phyloP scores from a whole-genome alignment of 768 basidiomycete genomes.

The Myochromella boudieri region DNA sequence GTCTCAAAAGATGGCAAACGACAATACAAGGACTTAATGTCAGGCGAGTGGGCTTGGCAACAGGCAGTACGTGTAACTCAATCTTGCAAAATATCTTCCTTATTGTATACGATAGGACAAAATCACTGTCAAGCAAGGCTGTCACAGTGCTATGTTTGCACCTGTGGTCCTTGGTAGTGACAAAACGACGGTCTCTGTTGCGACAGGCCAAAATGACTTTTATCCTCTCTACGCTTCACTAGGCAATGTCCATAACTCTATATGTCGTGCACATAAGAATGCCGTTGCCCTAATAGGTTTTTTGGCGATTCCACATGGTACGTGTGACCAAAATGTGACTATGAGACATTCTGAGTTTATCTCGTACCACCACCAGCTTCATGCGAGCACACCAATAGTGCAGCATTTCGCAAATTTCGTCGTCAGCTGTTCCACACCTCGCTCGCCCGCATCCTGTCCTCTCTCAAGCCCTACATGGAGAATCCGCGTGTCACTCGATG shows the following conservation, averaged over 20 bases:
- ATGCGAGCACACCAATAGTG: not conserved
- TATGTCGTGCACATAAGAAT: conserved; percentile 16
- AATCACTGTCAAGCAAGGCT: conserved; percentile 13
- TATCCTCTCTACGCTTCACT: conserved; percentile 14
- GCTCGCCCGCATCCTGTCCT: conserved; percentile 14
- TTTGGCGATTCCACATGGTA: conserved; percentile 26
- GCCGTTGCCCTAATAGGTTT: conserved; percentile 16
- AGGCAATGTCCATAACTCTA: conserved; percentile 11
- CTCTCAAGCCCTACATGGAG: conserved; percentile 22
- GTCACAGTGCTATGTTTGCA: conserved; percentile 20
- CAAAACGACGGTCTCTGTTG: conserved; percentile 28
- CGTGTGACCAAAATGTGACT: not conserved
- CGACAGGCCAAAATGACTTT: too few species aligned
- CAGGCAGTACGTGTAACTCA: conserved; percentile 15
- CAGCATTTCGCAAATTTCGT: conserved; percentile 15
- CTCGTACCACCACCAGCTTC: too few species aligned
- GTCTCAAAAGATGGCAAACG: conserved; percentile 15
- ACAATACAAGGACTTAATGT: too few species aligned
- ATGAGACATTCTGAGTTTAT: not conserved
- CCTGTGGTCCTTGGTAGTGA: too few species aligned
- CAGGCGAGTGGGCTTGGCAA: too few species aligned
- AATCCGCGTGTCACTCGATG: conserved; percentile 22
- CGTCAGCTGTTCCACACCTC: conserved; percentile 22
- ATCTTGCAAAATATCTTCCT: not conserved
- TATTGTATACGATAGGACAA: conserved; percentile 1